Conservation (phyloP, 345 rosid genomes). For the Noccaea bulbosa region DNA sequence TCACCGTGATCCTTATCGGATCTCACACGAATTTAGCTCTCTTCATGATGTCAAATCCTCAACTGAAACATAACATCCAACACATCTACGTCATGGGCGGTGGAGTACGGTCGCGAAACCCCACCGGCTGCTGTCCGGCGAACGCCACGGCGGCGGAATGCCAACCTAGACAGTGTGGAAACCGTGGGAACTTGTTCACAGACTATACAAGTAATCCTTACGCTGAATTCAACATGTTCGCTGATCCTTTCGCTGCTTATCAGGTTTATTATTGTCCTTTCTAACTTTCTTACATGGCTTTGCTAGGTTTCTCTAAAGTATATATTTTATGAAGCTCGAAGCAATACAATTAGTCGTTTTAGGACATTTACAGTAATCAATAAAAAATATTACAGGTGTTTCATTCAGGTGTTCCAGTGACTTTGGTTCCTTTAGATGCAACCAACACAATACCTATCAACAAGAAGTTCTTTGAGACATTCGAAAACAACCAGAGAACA, state of each 20-base stretch:
- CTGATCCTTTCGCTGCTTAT: slow-evolving; percentile 88
- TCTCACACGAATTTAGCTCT: slow-evolving; percentile 77
- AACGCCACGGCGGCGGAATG: slow-evolving; percentile 55
- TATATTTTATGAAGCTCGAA: neutral
- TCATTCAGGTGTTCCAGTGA: slow-evolving; percentile 85
- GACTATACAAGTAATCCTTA: slow-evolving; percentile 76
- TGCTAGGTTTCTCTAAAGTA: neutral
- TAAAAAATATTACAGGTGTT: slow-evolving; percentile 55
- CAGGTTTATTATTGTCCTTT: slow-evolving; percentile 50
- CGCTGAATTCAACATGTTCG: slow-evolving; percentile 86
- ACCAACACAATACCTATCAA: slow-evolving; percentile 78
- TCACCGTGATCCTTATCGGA: slow-evolving; percentile 60
- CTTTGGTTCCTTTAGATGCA: slow-evolving; percentile 88
- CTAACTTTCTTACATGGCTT: neutral
- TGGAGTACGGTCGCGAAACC: slow-evolving; percentile 68
- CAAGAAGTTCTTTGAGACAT: slow-evolving; percentile 59
- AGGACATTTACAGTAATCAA: neutral
- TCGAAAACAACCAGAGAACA: slow-evolving; percentile 64
- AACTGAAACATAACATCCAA: slow-evolving; percentile 72
- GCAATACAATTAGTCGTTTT: neutral
- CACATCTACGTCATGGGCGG: slow-evolving; percentile 90
- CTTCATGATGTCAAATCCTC: slow-evolving; percentile 79
- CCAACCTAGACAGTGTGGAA: slow-evolving; percentile 65
- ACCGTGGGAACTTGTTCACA: slow-evolving; percentile 73
- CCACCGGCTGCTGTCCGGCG: slow-evolving; percentile 68